These are phyloP conservation scores for Ustilago esculenta DNA, from an alignment of 1,284 basidiomycete genomes.

Conservation along the genomic window DNA sequence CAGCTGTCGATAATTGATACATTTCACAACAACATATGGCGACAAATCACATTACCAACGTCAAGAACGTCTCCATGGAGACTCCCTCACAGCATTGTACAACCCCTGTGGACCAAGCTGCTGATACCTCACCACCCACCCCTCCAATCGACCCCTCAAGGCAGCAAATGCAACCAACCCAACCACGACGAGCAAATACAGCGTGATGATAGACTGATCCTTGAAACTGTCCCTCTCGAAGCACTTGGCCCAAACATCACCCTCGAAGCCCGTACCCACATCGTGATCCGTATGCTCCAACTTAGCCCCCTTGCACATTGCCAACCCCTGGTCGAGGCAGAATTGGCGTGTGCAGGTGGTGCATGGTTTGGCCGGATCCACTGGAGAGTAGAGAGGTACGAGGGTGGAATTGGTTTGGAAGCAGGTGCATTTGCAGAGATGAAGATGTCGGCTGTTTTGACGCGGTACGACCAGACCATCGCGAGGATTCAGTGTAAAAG, in stretches of 20 bases:
- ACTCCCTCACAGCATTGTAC: constrained; percentile 24
- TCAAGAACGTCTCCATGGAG: constrained; percentile 20
- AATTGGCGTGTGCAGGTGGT: constrained; percentile 65
- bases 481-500: not conserved
- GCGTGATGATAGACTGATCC: constrained; percentile 60
- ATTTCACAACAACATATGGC: no score
- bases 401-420: constrained; percentile 66
- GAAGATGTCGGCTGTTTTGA: constrained; percentile 21
- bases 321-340: constrained; percentile 61
- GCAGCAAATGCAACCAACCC: constrained; percentile 33
- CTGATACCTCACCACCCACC: constrained; percentile 24
- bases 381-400: constrained; percentile 59
- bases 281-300: constrained; percentile 61
- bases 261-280: constrained; percentile 65
- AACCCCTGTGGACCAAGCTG: constrained; percentile 19
- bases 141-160: constrained; percentile 22
- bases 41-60: not conserved
- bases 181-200: constrained; percentile 55
- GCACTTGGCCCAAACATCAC: constrained; percentile 66
- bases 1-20: no score
- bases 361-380: constrained; percentile 58
- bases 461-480: not conserved
- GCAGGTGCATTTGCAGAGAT: constrained; percentile 67
- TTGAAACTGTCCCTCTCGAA: constrained; percentile 64
- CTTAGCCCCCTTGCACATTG: constrained; percentile 62